Evolutionary conservation across 2,329 filamentous ascomycete species (phyloP).

Genomic region (Allantophomopsis lycopodina): DNA sequence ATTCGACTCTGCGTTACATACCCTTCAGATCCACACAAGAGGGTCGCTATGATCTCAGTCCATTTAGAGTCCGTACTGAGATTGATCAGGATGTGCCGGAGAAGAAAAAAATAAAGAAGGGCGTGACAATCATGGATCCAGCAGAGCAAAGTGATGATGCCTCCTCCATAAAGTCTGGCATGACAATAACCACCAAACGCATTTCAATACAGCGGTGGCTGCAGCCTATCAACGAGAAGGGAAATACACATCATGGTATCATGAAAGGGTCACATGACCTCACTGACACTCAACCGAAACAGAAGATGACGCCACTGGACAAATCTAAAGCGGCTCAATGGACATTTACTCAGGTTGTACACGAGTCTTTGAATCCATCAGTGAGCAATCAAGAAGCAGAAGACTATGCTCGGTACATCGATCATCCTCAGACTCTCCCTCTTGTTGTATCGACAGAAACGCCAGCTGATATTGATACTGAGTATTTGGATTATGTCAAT

Average conservation of each 20-base stretch:
- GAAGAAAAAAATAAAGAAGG: constrained; percentile 52
- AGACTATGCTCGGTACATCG: constrained; percentile 82
- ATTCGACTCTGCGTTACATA: constrained; percentile 74
- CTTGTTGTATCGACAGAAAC: constrained; percentile 62
- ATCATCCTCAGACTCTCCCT: constrained; percentile 78
- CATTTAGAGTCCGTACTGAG: constrained; percentile 67
- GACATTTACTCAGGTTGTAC: constrained; percentile 77
- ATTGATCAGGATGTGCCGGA: constrained; percentile 41
- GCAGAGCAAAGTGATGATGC: constrained; percentile 31
- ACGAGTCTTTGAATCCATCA: constrained; percentile 73
- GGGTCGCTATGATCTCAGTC: constrained; percentile 70
- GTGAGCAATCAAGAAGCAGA: constrained; percentile 64
- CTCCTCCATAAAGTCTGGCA: constrained; percentile 25
- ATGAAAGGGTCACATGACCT: constrained; percentile 34
- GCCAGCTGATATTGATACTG: constrained; percentile 43
- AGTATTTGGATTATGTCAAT: constrained; percentile 72
- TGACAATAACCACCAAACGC: constrained; percentile 24
- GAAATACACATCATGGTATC: constrained; percentile 28
- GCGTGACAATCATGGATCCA: constrained; percentile 55
- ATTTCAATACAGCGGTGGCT: constrained; percentile 50
- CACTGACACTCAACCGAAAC: constrained; percentile 19
- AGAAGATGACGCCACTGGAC: constrained; percentile 48
- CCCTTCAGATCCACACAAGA: constrained; percentile 60
- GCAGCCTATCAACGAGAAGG: constrained; percentile 27
- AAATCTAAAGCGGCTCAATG: constrained; percentile 76